Evolutionary conservation across 192 early-diverging fungal species (phyloP), one percentile per base, ranked within the genome.

Genomic region (Helicostylum pulchrum): DNA sequence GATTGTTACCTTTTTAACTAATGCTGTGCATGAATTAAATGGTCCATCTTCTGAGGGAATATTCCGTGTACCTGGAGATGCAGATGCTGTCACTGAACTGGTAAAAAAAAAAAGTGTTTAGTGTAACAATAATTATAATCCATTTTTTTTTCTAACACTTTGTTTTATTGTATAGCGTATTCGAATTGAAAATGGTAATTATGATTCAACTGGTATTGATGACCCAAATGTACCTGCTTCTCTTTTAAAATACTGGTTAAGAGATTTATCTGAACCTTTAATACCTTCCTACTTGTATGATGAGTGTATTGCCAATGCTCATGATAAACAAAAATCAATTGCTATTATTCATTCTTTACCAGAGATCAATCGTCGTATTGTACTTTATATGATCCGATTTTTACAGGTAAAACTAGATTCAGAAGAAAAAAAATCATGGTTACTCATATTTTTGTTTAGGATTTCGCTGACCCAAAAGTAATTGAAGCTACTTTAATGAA

Each of bases 21-120:
- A 86, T 19, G 78, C 85, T 15, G 89, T 99, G 11, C 66, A 87
- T 15, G 67, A 82, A 0, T 80, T 99, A 43, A 86, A 89, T 50
- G 96, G 96, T 14, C 81, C 80, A 21, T 53, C 72, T 55, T 85
- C 93, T 14, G 95, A 99, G 72, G 96, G 96, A 31, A 95, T 99
- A 61, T 99, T 99, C 75, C 88, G 96, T 60, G 92, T 99, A 12
- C 94, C 96, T 20, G 96, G 93, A 14, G 94, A 99, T 74, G 86
- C 85, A 34, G 95, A 96, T 52, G 78, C 80, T 23, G 93, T 99
- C 7, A 85, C 90, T 34, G 90, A 86, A 57, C 62, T 84, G 67
- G 78, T 80, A 75, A 66, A 83, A n/a, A n/a, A n/a, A n/a, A n/a
- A n/a, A n/a, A n/a, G n/a, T 79, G 61, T 42, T 52, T 53, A 12